These are phyloP conservation scores for Pleomassaria siparia DNA, from an alignment of 2,329 filamentous ascomycete genomes.

Conservation along the genomic window DNA sequence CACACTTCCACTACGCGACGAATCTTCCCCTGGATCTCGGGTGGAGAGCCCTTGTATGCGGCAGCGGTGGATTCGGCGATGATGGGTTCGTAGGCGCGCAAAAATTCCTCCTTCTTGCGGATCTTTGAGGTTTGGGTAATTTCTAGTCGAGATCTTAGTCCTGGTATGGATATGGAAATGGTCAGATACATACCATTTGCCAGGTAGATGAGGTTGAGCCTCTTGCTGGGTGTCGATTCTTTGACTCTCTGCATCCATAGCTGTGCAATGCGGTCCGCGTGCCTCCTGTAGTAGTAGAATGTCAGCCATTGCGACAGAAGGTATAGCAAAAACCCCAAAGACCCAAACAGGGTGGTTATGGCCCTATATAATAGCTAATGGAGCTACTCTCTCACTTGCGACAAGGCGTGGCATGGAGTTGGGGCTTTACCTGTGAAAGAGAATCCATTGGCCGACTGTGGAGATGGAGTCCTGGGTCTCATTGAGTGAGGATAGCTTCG, in stretches of 20 bases:
- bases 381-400: background rate
- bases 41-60: constrained; percentile 83
- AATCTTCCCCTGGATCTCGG: constrained; percentile 86
- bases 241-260: constrained; percentile 90
- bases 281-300: constrained; percentile 62
- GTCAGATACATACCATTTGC: constrained; percentile 73
- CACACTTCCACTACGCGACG: constrained; percentile 91
- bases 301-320: constrained; percentile 17
- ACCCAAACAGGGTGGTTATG: too few relatives aligned
- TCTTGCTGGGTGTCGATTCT: constrained; percentile 81
- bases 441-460: constrained; percentile 97
- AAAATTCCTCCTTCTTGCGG: constrained; percentile 87
- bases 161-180: constrained; percentile 17
- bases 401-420: background rate
- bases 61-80: constrained; percentile 85
- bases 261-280: constrained; percentile 87
- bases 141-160: constrained; percentile 57
- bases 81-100: constrained; percentile 85
- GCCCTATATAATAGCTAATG: too few relatives aligned
- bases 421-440: constrained; percentile 83
- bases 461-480: constrained; percentile 98
- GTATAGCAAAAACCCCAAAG: constrained; percentile 1
- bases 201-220: constrained; percentile 88
- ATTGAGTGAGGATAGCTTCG: constrained; percentile 92
- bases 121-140: constrained; percentile 96